Evolutionary conservation across 1,284 basidiomycete genomes (phyloP), one percentile per base, ranked within the genome.

Genomic region (Rhodotorula sp.): DNA sequence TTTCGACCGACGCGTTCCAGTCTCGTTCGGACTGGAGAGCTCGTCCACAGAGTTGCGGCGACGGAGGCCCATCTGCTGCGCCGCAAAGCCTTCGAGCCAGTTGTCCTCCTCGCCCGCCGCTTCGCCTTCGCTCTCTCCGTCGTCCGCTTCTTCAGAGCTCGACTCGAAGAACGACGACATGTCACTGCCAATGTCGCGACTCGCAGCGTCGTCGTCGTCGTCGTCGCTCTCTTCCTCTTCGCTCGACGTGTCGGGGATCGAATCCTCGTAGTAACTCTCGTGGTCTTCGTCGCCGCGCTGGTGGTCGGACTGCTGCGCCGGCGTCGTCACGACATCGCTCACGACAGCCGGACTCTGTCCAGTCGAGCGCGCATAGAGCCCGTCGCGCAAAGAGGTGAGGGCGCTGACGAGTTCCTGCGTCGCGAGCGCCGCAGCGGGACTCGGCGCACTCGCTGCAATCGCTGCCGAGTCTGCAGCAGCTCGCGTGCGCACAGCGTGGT

Each of bases 111-210:
- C 56, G 39, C 39, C 39, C 8, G 39, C 39, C 39, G 39, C 39
- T 43, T 43, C 39, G 14, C 21, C 54, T 6, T 52, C 49, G 31
- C 34, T 29, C 26, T 52, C 52, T 43, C 39, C 39, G 21, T 46
- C 61, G 34, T 59, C 57, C 47, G 10, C 54, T 4, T 39, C 58
- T 46, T 58, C 67, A 8, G 39, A 62, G 29, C 34, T 48, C 20
- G 65, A 70, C 66, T 64, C 62, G 52, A 69, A 73, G 61, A 73
- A 73, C 43, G 58, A 64, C 61, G 66, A 68, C 46, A 31, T 64
- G 67, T 43, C 66, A 43, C 39, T 43, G 39, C 39, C 39, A 10
- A 43, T 43, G 39, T 43, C 39, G 39, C 39, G 39, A 26, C 64
- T 68, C 20, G 58, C 70, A 5, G 58, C 73, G 14, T 52, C 58